Conservation (phyloP, 495 filamentous ascomycete species). For the Trichoderma erinaceum region DNA sequence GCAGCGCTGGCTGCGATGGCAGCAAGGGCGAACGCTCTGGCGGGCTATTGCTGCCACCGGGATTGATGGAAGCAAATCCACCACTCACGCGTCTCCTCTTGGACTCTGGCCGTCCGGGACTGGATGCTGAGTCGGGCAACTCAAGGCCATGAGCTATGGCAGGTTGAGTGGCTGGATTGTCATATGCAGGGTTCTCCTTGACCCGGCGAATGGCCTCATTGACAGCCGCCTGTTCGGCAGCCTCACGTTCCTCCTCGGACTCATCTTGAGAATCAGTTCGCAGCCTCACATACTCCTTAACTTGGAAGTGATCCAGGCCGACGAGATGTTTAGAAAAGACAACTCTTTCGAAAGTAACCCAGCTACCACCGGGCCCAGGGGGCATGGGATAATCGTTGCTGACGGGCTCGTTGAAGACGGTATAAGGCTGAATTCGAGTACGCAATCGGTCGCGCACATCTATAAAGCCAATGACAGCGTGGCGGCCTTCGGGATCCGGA, state of each 20-base stretch:
- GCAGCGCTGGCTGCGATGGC: conserved; percentile 10
- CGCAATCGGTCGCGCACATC: conserved; percentile 48
- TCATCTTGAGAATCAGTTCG: conserved; percentile 29
- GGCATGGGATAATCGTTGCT: conserved; percentile 37
- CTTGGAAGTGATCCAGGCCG: conserved; percentile 38
- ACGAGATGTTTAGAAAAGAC: conserved; percentile 45
- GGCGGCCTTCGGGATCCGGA: conserved; percentile 36
- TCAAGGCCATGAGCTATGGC: conserved; percentile 38
- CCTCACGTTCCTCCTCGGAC: conserved; percentile 22
- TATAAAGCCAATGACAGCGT: conserved; percentile 49
- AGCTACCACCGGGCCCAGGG: conserved; percentile 48
- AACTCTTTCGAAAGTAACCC: conserved; percentile 49
- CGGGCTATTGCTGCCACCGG: conserved; percentile 13
- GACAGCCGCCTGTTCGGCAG: conserved; percentile 31
- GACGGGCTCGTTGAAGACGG: conserved; percentile 34
- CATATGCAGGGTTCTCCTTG: conserved; percentile 17
- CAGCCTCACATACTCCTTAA: conserved; percentile 52
- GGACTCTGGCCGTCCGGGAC: conserved; percentile 28
- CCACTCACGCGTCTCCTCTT: conserved; percentile 32
- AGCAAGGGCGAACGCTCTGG: conserved; percentile 15
- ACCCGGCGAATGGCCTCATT: conserved; percentile 32
- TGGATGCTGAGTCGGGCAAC: conserved; percentile 31
- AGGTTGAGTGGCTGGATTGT: conserved; percentile 29
- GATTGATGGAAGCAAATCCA: conserved; percentile 18
- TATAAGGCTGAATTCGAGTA: conserved; percentile 40